Base-by-base conservation (phyloP, 495 filamentous ascomycete genomes). In the Trichoderma parareesei region DNA sequence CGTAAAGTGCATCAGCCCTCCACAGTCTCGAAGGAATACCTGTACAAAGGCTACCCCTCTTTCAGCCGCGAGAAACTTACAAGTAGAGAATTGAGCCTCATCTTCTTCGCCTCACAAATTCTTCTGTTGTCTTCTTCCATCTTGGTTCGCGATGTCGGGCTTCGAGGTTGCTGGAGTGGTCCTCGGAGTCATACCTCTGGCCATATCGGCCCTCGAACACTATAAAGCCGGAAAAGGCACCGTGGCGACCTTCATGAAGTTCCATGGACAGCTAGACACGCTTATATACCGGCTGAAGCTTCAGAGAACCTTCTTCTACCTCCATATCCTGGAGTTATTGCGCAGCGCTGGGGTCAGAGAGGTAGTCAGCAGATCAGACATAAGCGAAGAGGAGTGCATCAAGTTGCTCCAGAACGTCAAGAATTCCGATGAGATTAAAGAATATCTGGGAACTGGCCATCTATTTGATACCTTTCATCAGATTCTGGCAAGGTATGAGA, bases 91-190 rank as follows among this genome's bases (percentile, higher is more conserved):
- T 27, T 27, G 27, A 27, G 27, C 27, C 27, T 27, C 27, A 27
- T 27, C 27, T 27, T 27, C 27, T 27, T 27, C 27, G 27, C 27
- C 27, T 27, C 27, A 27, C 27, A 27, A 27, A 2, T 27, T 27
- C 27, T 27, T 27, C 13, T 13, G 44, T 48, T 48, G 13, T 48
- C 1, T 11, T 18, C n/a, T 48, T 48, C 44, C 44, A 18, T 13
- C 2, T 48, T 62, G n/a, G 18, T 13, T 18, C 41, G 35, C 44
- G 37, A 70, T 72, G 68, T 70, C 69, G 11, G 74, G 73, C 41
- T 65, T 77, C 20, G 74, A 77, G 62, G 66, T 73, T 14, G 75
- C 70, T 10, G 74, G 75, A 4, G 37, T 76, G n/a, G 68, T 74
- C 2, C 71, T 77, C 8, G 74, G 69, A 16, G 71, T 69, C 16